A percentile compares a stretch with the other conserved stretches of the same genome.
These are phyloP conservation scores for Wickerhamiella kurtzmanii DNA, from an alignment of 805 yeast genomes.

Conservation along the genomic window DNA sequence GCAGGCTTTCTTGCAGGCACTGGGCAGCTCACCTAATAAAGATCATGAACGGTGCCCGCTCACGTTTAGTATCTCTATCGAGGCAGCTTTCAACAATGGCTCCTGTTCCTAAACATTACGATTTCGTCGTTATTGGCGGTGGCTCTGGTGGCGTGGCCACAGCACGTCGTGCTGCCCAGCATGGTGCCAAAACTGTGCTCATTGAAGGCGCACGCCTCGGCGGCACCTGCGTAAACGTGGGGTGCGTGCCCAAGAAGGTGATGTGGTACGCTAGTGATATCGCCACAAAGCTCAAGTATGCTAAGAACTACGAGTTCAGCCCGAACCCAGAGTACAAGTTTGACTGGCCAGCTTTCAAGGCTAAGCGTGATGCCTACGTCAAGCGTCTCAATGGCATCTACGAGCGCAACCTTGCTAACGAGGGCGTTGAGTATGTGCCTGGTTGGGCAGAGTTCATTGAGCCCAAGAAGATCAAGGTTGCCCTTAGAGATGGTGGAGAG, in stretches of 20 bases:
- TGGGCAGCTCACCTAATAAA: no score
- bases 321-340: slow-evolving; percentile 48
- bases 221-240: slow-evolving; percentile 98
- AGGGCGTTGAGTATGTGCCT: slow-evolving; percentile 72
- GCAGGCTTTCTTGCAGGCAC: not conserved
- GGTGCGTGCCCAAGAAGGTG: slow-evolving; percentile 97
- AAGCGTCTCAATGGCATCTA: slow-evolving; percentile 83
- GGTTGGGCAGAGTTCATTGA: slow-evolving; percentile 73
- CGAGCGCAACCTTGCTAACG: slow-evolving; percentile 72
- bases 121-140: slow-evolving; percentile 93
- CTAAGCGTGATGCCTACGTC: slow-evolving; percentile 85
- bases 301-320: slow-evolving; percentile 67
- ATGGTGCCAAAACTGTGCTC: slow-evolving; percentile 78
- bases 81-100: slow-evolving; percentile 33
- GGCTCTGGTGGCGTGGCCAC: slow-evolving; percentile 99
- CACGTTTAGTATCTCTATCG: slow-evolving; percentile 3
- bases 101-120: slow-evolving; percentile 50
- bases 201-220: slow-evolving; percentile 76
- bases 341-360: slow-evolving; percentile 71
- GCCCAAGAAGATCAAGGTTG: slow-evolving; percentile 52
- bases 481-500: slow-evolving; percentile 45
- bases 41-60: not conserved
- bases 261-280: slow-evolving; percentile 97
- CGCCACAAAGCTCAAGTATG: slow-evolving; percentile 55
- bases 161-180: slow-evolving; percentile 83